Evolutionary conservation across 352 stramenopile genomes (phyloP), one percentile per base, ranked within the genome.

Genomic region (Pythium biforme): DNA sequence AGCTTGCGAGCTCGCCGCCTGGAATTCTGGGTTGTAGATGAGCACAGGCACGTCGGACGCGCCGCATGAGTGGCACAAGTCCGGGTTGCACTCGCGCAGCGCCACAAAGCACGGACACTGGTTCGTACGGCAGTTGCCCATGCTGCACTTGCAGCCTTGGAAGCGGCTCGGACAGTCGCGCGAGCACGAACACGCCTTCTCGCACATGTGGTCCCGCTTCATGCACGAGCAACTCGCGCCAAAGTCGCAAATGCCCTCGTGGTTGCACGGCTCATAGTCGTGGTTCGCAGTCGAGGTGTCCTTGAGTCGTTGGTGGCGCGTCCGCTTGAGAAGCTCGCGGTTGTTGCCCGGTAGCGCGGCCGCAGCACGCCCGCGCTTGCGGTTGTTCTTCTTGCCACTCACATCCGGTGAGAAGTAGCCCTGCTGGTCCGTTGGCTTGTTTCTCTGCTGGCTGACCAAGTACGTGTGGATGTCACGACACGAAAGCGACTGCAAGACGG

Each of bases 181-280:
- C 5, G 84, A 88, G 58, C 84, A 94, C n/a, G 82, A 90, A 62
- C 84, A 94, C 47, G 84, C 82, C 64, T 90, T 92, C 49, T 92
- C 81, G 39, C 84, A 94, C 50, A 76, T 91, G 64, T 94, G 84
- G 47, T 91, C 76, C 43, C 83, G 80, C 46, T 74, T 76, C 67
- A 90, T 88, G 54, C 84, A 94, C n/a, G 81, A 88, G 64, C 84
- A 94, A 37, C 51, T 66, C 0, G 31, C 74, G 15, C 74, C 69
- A 50, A 70, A 72, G 70, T 80, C 61, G 56, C 82, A 92, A 25
- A 71, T 62, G 10, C 84, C 84, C n/a, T 88, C 71, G 59, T 94
- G 84, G 46, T 88, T 85, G 61, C 84, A 94, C 43, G 84, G 84
- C 48, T 91, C 81, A 48, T 89, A 94, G 54, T 92, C 81, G 62